Evolutionary conservation across 768 basidiomycete genomes (phyloP).

Genomic region (Panaeolus papilionaceus): DNA sequence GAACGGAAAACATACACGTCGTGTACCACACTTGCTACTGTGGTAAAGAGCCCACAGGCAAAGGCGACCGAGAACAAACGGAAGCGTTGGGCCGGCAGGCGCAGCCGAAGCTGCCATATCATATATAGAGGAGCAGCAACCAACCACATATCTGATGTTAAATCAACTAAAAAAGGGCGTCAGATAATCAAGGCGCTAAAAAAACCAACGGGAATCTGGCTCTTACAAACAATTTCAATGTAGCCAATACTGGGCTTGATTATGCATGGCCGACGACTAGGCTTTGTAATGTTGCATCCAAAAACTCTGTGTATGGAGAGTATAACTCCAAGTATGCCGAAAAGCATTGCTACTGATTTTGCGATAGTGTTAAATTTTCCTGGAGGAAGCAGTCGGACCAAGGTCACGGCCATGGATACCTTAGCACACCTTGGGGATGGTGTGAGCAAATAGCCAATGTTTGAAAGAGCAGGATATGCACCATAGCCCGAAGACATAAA

Average conservation of each 20-base stretch:
- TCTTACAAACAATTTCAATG: background rate
- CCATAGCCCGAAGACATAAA: slow-evolving; percentile 1
- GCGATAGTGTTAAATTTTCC: background rate
- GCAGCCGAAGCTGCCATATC: background rate
- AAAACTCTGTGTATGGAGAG: background rate
- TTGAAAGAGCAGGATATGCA: background rate
- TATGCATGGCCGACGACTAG: background rate
- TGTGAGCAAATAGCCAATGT: background rate
- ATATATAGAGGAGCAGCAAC: background rate
- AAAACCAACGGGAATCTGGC: background rate
- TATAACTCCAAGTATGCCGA: background rate
- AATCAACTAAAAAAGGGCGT: background rate
- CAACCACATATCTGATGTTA: background rate
- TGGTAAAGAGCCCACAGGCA: background rate
- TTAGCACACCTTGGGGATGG: background rate
- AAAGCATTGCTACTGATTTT: background rate
- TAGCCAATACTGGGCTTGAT: background rate
- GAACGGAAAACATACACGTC: background rate
- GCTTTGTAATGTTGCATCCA: background rate
- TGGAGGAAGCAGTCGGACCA: background rate
- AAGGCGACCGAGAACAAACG: background rate
- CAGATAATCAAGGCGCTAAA: background rate
- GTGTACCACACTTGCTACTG: background rate
- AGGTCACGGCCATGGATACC: background rate
- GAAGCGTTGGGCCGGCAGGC: background rate